phyloP scores from a whole-genome alignment of 306 rosid genomes.

The Medicago ruthenica region DNA sequence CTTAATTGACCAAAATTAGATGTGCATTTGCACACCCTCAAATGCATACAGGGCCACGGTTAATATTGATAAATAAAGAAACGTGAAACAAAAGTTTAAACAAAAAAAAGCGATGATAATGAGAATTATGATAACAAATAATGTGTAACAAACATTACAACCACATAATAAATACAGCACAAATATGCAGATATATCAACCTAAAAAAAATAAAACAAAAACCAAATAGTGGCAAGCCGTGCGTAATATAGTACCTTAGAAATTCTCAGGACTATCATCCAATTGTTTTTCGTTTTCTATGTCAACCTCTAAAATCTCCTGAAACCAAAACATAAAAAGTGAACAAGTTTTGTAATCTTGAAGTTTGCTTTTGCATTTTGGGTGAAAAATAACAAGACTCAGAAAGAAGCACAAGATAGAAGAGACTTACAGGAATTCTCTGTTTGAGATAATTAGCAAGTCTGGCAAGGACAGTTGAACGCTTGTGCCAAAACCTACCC shows the following conservation, averaged over 20 bases:
- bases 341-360: not conserved
- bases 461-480: slow-evolving; percentile 76
- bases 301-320: slow-evolving; percentile 96
- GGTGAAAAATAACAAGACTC: not conserved
- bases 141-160: too few species aligned
- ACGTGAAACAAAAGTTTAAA: too few species aligned
- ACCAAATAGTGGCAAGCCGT: too few species aligned
- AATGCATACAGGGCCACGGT: not conserved
- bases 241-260: slow-evolving; percentile 45
- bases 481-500: slow-evolving; percentile 95
- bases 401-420: not conserved
- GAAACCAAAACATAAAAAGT: slow-evolving; percentile 25
- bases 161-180: too few species aligned
- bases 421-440: slow-evolving; percentile 82
- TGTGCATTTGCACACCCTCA: not conserved
- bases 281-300: slow-evolving; percentile 90
- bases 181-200: too few species aligned
- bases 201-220: too few species aligned
- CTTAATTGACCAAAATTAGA: not conserved
- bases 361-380: not conserved
- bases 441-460: slow-evolving; percentile 78
- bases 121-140: too few species aligned
- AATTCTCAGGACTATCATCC: slow-evolving; percentile 92
- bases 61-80: too few species aligned
- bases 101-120: too few species aligned